phyloP scores from a whole-genome alignment of 192 early-diverging fungal genomes.

The Backusella tarrabulga region DNA sequence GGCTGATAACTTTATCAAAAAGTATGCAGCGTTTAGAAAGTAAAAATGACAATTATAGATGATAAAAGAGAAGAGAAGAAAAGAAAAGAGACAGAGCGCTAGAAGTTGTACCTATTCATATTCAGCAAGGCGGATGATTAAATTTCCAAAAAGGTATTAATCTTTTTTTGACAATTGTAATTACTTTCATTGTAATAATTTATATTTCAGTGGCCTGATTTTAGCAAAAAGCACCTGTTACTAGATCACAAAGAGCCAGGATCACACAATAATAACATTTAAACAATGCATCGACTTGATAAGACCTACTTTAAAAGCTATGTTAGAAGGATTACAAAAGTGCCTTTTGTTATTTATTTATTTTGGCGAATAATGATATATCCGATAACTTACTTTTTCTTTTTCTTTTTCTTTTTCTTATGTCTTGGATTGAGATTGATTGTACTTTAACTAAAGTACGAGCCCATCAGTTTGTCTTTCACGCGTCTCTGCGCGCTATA shows the following conservation, averaged over 20 bases:
- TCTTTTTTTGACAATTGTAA: not conserved
- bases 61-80: not conserved
- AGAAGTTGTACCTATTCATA: not conserved
- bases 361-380: not conserved
- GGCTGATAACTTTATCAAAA: not conserved
- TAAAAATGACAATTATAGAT: not conserved
- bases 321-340: not conserved
- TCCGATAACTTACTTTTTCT: not conserved
- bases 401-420: not conserved
- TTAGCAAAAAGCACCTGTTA: not conserved
- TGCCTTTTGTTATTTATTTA: not conserved
- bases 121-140: not conserved
- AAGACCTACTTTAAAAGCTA: not conserved
- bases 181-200: not conserved
- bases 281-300: not conserved
- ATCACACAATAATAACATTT: not conserved
- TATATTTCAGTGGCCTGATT: slow-evolving; percentile 3
- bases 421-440: not conserved
- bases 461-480: not conserved
- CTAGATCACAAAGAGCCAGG: not conserved
- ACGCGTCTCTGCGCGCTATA: not conserved
- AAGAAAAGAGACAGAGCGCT: not conserved
- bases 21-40: not conserved
- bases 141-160: not conserved
- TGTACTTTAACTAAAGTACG: not conserved